Percentiles rank a stretch among this genome's conserved stretches.
These are phyloP conservation scores for Massospora cicadina DNA, from an alignment of 371 early-diverging fungal genomes.

Conservation along the genomic window DNA sequence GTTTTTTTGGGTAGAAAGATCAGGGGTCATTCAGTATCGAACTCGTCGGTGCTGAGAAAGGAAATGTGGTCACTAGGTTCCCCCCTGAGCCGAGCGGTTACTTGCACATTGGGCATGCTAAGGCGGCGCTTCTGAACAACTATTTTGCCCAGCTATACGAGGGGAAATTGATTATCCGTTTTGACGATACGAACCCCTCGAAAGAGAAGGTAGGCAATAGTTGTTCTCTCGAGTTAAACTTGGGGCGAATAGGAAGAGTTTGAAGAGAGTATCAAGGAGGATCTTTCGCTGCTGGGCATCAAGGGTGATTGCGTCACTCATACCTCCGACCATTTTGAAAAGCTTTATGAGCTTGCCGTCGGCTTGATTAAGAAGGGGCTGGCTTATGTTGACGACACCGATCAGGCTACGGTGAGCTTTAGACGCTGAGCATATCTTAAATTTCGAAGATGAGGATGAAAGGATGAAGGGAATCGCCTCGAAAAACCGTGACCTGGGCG, in stretches of 20 bases:
- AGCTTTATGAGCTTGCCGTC: constrained; percentile 70
- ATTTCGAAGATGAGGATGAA: constrained; percentile 70
- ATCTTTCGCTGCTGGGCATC: constrained; percentile 76
- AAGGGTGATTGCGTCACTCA: constrained; percentile 61
- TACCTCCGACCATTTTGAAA: constrained; percentile 94
- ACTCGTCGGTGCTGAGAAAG: constrained; percentile 59
- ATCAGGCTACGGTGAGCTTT: constrained; percentile 37
- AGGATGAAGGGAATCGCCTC: constrained; percentile 83
- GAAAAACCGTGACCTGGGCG: constrained; percentile 63
- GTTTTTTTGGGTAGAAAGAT: constrained; percentile 25
- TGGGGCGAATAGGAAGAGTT: constrained; percentile 41
- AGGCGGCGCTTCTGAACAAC: constrained; percentile 97
- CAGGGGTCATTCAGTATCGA: constrained; percentile 91
- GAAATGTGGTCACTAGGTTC: constrained; percentile 90
- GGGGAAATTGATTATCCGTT: constrained; percentile 92
- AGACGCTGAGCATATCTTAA: too few relatives aligned
- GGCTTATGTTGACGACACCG: constrained; percentile 97
- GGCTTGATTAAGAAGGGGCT: constrained; percentile 79
- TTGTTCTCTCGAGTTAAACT: constrained; percentile 13
- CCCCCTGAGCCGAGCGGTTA: constrained; percentile 98
- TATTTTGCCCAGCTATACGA: constrained; percentile 87
- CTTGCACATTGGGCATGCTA: constrained; percentile 98
- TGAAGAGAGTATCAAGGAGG: constrained; percentile 88
- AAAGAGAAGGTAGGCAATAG: constrained; percentile 68
- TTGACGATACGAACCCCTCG: constrained; percentile 99